Conservation (phyloP, 768 basidiomycete genomes). For the Xerocomus potaroensis region DNA sequence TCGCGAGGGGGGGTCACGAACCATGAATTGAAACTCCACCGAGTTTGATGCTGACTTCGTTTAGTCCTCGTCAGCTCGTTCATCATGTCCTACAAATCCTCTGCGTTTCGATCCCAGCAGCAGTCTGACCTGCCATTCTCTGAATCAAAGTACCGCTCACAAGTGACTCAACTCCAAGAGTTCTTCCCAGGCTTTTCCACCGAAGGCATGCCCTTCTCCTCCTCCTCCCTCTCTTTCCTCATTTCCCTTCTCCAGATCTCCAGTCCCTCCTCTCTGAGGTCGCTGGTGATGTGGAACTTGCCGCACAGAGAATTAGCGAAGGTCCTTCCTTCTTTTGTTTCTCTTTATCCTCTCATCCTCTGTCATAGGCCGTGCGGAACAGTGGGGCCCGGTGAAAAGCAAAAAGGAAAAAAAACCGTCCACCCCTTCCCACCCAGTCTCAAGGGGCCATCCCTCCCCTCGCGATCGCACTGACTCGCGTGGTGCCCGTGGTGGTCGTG, state of each 20-base stretch:
- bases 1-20: background rate
- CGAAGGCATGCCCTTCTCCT: conserved; percentile 47
- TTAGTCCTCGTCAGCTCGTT: too few species aligned
- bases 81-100: conserved; percentile 30
- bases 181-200: conserved; percentile 64
- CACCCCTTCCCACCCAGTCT: conserved; percentile 33
- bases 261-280: conserved; percentile 64
- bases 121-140: conserved; percentile 1
- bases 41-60: too few species aligned
- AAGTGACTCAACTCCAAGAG: conserved; percentile 65
- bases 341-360: conserved; percentile 11
- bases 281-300: conserved; percentile 63
- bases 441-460: conserved; percentile 42
- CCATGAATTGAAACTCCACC: conserved; percentile 29
- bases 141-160: conserved; percentile 44
- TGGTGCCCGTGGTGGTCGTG: conserved; percentile 58
- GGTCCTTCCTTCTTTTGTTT: conserved; percentile 31
- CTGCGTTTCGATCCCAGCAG: conserved; percentile 25
- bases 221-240: conserved; percentile 20
- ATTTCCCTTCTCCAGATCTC: conserved; percentile 46
- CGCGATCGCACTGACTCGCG: conserved; percentile 41
- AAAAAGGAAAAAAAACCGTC: conserved; percentile 82
- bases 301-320: conserved; percentile 71
- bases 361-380: conserved; percentile 60
- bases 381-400: conserved; percentile 79